These are phyloP conservation scores for Leptographium radiaticola DNA, from an alignment of 2,329 filamentous ascomycete species.

Conservation along the genomic window DNA sequence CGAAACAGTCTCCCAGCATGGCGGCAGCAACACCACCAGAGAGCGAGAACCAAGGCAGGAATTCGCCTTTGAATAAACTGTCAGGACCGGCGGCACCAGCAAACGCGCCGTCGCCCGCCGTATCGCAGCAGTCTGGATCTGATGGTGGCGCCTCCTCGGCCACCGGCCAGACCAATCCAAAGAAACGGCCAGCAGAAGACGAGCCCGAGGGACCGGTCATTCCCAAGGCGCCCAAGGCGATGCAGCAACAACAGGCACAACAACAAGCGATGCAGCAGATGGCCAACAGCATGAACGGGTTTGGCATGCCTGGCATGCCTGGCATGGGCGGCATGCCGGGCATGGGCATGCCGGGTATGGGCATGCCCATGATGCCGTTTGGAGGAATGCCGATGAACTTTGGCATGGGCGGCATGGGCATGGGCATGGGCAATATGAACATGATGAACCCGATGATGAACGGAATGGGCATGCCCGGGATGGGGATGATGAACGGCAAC, in stretches of 20 bases:
- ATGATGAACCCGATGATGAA: conserved; percentile 4
- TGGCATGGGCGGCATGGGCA: conserved; percentile 25
- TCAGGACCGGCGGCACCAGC: not conserved
- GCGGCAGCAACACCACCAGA: not conserved
- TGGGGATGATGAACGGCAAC: conserved; percentile 14
- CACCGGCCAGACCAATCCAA: conserved; percentile 25
- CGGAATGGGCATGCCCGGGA: conserved; percentile 18
- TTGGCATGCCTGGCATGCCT: conserved; percentile 19
- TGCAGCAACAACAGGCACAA: conserved; percentile 35
- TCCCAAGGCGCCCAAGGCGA: conserved; percentile 52
- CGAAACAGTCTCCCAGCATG: conserved; percentile 17
- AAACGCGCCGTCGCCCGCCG: not conserved
- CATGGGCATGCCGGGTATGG: conserved; percentile 18
- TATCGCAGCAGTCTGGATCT: not conserved
- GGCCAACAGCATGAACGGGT: conserved; percentile 26
- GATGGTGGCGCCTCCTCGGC: conserved; percentile 16
- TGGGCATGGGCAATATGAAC: conserved; percentile 27
- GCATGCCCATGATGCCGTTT: conserved; percentile 27
- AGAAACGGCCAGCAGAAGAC: conserved; percentile 76
- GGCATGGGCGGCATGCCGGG: conserved; percentile 16
- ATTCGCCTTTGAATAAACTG: not conserved
- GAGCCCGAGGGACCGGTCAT: conserved; percentile 50
- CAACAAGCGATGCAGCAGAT: conserved; percentile 24
- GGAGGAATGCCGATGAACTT: conserved; percentile 19
- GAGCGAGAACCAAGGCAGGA: not conserved